Conservation (phyloP, 2,329 filamentous ascomycete genomes). For the Exophiala bonariae region DNA sequence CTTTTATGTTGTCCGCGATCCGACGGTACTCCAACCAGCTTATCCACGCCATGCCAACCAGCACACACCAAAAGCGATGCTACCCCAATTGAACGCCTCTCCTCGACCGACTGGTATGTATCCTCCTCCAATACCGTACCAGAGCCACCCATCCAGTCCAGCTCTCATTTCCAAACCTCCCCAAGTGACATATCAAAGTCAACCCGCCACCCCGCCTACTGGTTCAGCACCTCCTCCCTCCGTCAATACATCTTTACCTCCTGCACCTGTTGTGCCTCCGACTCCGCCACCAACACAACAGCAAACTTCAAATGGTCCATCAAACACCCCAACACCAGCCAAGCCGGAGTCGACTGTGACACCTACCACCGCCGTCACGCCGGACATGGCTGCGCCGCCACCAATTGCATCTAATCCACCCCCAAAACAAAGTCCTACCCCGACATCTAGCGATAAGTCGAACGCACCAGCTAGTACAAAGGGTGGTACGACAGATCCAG, state of each 20-base stretch:
- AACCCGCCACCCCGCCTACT: no score
- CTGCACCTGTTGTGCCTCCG: constrained; percentile 26
- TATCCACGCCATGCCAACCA: constrained; percentile 24
- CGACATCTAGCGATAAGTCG: constrained; percentile 5
- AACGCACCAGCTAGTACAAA: constrained; percentile 32
- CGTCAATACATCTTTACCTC: constrained; percentile 24
- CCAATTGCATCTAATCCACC: not conserved
- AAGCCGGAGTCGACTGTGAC: no score
- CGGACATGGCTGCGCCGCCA: no score
- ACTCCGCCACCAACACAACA: no score
- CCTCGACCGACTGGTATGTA: constrained; percentile 30
- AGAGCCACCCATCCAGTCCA: constrained; percentile 31
- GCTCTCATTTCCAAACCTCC: constrained; percentile 26
- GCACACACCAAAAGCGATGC: constrained; percentile 19
- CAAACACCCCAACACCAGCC: no score
- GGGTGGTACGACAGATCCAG: constrained; percentile 47
- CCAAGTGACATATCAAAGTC: no score
- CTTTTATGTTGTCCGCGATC: constrained; percentile 56
- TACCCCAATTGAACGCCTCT: constrained; percentile 6
- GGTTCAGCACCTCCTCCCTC: constrained; percentile 18
- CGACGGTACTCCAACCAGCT: constrained; percentile 37
- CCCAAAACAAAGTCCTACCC: not conserved
- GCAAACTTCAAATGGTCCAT: no score
- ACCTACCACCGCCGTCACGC: no score
- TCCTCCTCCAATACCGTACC: constrained; percentile 43